phyloP scores from a whole-genome alignment of 306 rosid genomes.

The Lathyrus tuberosus region DNA sequence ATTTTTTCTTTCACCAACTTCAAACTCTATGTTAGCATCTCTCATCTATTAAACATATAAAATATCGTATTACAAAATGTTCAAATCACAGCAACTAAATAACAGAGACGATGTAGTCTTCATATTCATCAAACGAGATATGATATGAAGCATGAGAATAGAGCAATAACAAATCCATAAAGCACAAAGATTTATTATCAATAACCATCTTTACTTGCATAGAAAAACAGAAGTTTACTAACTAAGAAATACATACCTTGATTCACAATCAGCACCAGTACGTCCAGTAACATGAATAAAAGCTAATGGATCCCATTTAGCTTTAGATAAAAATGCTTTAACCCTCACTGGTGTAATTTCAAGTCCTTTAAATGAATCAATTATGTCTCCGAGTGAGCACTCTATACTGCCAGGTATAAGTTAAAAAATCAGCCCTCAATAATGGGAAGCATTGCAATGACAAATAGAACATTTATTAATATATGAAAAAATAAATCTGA shows the following conservation, averaged over 20 bases:
- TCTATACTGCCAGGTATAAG: constrained; percentile 47
- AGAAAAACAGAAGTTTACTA: constrained; percentile 7
- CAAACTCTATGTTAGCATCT: not conserved
- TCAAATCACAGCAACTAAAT: constrained; percentile 18
- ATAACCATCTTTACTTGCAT: constrained; percentile 31
- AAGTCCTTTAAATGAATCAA: constrained; percentile 60
- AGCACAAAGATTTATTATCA: constrained; percentile 23
- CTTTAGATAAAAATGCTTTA: constrained; percentile 71
- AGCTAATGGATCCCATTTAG: constrained; percentile 87
- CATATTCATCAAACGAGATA: not conserved
- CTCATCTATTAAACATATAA: constrained; percentile 16
- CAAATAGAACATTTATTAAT: constrained; percentile 16
- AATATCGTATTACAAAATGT: constrained; percentile 8
- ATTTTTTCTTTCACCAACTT: constrained; percentile 25
- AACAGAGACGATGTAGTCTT: not conserved
- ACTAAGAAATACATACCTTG: constrained; percentile 63
- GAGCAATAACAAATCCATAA: constrained; percentile 16
- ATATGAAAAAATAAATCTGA: constrained; percentile 21
- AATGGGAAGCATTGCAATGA: constrained; percentile 15
- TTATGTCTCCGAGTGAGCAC: constrained; percentile 52
- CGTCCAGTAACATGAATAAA: constrained; percentile 67
- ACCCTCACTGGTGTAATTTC: constrained; percentile 60
- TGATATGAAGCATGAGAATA: constrained; percentile 24
- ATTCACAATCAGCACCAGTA: constrained; percentile 86
- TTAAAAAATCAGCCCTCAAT: not conserved